Conservation (phyloP, 2,329 filamentous ascomycete genomes). For the Diaporthe sp. region DNA sequence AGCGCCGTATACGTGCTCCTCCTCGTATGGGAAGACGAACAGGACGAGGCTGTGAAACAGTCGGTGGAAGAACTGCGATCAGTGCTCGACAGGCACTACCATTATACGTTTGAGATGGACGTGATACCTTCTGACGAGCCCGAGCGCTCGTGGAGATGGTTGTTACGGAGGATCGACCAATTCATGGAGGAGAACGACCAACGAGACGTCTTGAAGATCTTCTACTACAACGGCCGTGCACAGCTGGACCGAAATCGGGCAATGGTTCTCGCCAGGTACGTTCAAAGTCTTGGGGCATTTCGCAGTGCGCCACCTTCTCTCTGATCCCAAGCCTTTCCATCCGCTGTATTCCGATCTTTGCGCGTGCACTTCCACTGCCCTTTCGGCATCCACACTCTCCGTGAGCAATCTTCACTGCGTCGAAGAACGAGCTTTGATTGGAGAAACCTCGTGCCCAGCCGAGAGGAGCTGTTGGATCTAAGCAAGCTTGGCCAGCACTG, state of each 20-base stretch:
- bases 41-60: slow-evolving; percentile 56
- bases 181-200: slow-evolving; percentile 68
- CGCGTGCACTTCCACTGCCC: slow-evolving; percentile 34
- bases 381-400: background rate
- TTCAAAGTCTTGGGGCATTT: background rate
- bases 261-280: slow-evolving; percentile 71
- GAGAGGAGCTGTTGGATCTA: background rate
- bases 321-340: background rate
- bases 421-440: background rate
- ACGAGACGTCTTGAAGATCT: slow-evolving; percentile 70
- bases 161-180: slow-evolving; percentile 64
- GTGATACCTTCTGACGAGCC: slow-evolving; percentile 65
- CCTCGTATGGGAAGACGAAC: slow-evolving; percentile 70
- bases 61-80: slow-evolving; percentile 63
- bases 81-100: slow-evolving; percentile 67
- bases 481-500: background rate
- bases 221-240: slow-evolving; percentile 70
- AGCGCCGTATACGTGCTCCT: slow-evolving; percentile 66
- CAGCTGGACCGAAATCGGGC: slow-evolving; percentile 69
- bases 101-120: slow-evolving; percentile 63
- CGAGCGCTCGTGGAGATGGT: slow-evolving; percentile 67
- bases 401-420: background rate
- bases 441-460: background rate
- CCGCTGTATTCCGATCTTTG: slow-evolving; percentile 13
- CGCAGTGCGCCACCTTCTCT: background rate